Conservation (phyloP, 2,329 filamentous ascomycete species). For the Alternaria postmessia region DNA sequence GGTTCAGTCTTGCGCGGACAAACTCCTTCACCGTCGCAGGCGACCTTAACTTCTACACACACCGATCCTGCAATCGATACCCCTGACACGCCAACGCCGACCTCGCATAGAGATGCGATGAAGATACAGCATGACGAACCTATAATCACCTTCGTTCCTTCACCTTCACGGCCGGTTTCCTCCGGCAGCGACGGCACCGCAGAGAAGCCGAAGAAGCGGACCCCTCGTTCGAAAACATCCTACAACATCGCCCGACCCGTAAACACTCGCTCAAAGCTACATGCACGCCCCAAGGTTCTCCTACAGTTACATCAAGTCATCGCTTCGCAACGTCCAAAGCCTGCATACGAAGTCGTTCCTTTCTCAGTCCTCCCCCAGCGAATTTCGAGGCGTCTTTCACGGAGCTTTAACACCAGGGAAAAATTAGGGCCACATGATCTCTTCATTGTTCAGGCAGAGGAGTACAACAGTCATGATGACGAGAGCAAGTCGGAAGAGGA, state of each 20-base stretch:
- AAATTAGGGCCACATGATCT: constrained; percentile 74
- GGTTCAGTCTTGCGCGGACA: constrained; percentile 41
- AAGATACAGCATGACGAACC: constrained; percentile 15
- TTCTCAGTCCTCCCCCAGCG: constrained; percentile 66
- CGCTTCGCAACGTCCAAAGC: constrained; percentile 67
- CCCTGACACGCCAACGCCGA: constrained; percentile 3
- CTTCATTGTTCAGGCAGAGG: constrained; percentile 74
- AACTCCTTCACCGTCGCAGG: constrained; percentile 26
- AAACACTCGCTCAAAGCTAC: constrained; percentile 66
- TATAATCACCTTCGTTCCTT: constrained; percentile 21
- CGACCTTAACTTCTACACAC: constrained; percentile 5
- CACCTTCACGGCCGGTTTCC: constrained; percentile 49
- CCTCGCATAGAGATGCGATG: constrained; percentile 14
- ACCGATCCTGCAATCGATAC: constrained; percentile 5
- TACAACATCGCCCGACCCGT: constrained; percentile 74
- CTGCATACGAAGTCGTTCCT: constrained; percentile 77
- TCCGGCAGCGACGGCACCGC: constrained; percentile 48
- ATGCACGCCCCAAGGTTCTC: constrained; percentile 72
- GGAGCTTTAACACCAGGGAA: constrained; percentile 69
- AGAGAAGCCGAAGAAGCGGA: constrained; percentile 54
- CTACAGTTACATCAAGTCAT: constrained; percentile 76
- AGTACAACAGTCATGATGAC: constrained; percentile 60
- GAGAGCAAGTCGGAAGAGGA: constrained; percentile 60
- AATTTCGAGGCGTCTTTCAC: constrained; percentile 61
- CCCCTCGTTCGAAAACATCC: constrained; percentile 65